phyloP scores from a whole-genome alignment of 495 filamentous ascomycete genomes.

The Chlorociboria aeruginascens region DNA sequence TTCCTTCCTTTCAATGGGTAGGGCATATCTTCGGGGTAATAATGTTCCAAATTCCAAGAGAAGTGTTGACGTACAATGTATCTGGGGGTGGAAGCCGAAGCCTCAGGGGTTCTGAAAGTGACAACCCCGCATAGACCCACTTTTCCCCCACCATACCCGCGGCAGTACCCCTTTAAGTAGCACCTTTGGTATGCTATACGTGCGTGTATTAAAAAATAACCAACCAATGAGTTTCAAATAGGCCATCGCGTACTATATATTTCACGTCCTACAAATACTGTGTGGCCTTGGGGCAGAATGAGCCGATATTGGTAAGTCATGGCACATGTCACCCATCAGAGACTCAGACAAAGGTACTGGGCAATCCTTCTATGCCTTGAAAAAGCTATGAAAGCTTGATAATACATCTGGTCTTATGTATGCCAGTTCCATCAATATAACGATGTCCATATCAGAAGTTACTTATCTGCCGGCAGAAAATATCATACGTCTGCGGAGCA shows the following conservation, averaged over 20 bases:
- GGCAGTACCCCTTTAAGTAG: too few species aligned
- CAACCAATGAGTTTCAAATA: too few species aligned
- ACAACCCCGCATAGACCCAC: too few species aligned
- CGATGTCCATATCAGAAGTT: slow-evolving; percentile 8
- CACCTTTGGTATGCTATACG: too few species aligned
- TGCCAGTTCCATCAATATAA: slow-evolving; percentile 15
- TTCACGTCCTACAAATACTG: too few species aligned
- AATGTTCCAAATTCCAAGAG: too few species aligned
- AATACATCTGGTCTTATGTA: slow-evolving; percentile 19
- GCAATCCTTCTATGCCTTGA: slow-evolving; percentile 19
- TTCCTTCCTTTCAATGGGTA: slow-evolving; percentile 51
- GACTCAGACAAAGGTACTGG: slow-evolving; percentile 12
- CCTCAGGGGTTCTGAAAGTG: too few species aligned
- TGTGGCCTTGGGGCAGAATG: neutral
- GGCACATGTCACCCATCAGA: neutral
- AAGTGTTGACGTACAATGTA: too few species aligned
- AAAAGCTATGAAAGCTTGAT: slow-evolving; percentile 9
- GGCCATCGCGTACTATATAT: too few species aligned
- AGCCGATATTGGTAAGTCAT: neutral
- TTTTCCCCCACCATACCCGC: too few species aligned
- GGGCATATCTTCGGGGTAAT: slow-evolving; percentile 31
- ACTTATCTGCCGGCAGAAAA: slow-evolving; percentile 15
- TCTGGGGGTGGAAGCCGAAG: too few species aligned
- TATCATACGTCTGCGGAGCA: slow-evolving; percentile 13
- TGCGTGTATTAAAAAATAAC: too few species aligned